Evolutionary conservation across 1,284 basidiomycete species (phyloP), one percentile per base, ranked within the genome.

Genomic region (Cryptococcus amylolentus): DNA sequence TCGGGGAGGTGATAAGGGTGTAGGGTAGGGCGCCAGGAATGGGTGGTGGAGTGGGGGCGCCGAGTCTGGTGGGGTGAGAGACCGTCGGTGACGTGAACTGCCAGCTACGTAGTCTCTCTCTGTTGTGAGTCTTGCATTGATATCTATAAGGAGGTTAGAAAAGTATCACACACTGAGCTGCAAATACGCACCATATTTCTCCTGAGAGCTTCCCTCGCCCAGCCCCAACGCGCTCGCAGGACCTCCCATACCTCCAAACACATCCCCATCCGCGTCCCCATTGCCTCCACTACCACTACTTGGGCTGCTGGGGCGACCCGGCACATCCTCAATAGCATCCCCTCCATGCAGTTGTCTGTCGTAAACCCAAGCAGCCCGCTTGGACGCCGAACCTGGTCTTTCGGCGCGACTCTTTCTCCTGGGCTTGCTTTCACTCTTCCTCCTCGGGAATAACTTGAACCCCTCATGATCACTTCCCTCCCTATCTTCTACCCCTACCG

Each of bases 1-100:
- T 6, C 67, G 55, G 10, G 67, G 64, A 12, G 67, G 67, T 6
- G 65, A 67, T 5, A 67, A 51, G 3, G 65, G 61, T 14, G 65
- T 67, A 26, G 65, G 63, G 40, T 63, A 67, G 40, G 58, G 31
- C 31, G 31, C 31, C 7, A 35, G 31, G 31, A 35, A 35, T 8
- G 31, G 31, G 31, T 35, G 31, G 31, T 35, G 7, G 42, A 46
- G 23, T 41, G n/a, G 54, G 41, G 9, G 26, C 37, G 18, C 49
- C 46, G 50, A 55, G 39, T 52, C 54, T n/a, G 63, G 57, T 14
- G 63, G 58, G 12, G 60, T 60, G 13, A 51, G 54, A 20, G 60
- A 56, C 14, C 52, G 31, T 9, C 48, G n/a, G 12, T 56, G 56
- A 20, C 16, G 18, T 9, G 26, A 16, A 12, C 16, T 27, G 41